Evolutionary conservation across 2,329 filamentous ascomycete species (phyloP).

Genomic region (Arthroderma uncinatum): DNA sequence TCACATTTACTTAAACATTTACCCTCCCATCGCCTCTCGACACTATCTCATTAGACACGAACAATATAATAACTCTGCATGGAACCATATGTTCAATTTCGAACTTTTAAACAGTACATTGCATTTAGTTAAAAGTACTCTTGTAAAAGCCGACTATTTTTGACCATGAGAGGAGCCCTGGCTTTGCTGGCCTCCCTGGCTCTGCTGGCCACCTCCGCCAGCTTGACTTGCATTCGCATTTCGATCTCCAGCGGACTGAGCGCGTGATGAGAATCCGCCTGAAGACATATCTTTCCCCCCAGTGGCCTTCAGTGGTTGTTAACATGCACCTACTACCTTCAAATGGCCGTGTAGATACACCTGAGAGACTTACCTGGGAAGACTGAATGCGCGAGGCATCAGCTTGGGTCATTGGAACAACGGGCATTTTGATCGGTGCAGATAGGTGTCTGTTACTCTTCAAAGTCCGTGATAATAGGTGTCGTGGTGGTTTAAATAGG

Average conservation of each 20-base stretch:
- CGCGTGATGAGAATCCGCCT: slow-evolving; percentile 1
- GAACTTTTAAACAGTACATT: not conserved
- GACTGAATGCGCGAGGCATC: slow-evolving; percentile 9
- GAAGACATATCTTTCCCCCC: slow-evolving; percentile 8
- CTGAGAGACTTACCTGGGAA: slow-evolving; percentile 3
- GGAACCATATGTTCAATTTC: not conserved
- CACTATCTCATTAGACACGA: too few relatives aligned
- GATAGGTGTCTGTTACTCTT: too few relatives aligned
- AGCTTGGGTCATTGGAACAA: not conserved
- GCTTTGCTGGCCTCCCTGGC: not conserved
- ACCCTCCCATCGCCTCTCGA: too few relatives aligned
- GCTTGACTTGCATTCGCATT: not conserved
- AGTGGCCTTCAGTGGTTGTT: not conserved
- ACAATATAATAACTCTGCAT: not conserved
- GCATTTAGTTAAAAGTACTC: not conserved
- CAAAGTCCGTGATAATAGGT: too few relatives aligned
- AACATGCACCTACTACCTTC: not conserved
- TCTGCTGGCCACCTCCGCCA: not conserved
- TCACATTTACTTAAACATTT: too few relatives aligned
- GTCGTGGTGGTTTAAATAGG: too few relatives aligned
- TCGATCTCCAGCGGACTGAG: slow-evolving; percentile 5
- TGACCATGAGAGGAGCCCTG: not conserved
- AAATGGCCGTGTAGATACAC: not conserved
- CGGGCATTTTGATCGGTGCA: not conserved
- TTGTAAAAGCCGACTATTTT: not conserved